Evolutionary conservation across 495 filamentous ascomycete species (phyloP), one percentile per base, ranked within the genome.

Genomic region (Penicillium angulare): DNA sequence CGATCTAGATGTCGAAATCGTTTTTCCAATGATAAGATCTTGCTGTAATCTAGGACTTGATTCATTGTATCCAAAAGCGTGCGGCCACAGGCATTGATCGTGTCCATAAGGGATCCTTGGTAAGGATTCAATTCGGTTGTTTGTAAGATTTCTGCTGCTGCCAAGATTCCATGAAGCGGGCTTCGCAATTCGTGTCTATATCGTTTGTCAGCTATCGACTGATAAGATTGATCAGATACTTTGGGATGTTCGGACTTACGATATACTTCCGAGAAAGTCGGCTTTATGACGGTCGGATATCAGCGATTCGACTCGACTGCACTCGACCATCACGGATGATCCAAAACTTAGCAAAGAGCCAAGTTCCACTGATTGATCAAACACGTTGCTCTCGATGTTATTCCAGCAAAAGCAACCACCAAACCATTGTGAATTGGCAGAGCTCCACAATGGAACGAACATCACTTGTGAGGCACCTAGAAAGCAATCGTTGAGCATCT

Each of bases 181-280:
- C 81, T 86, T 6, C 88, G 78, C 7, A 92, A 67, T 61, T 93
- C 89, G 57, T 93, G 89, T 73, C 52, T 78, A 64, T 13, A 77
- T n/a, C n/a, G 55, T 31, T 31, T 31, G 27, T 7, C 2, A 31
- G 8, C 10, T 12, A 31, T 31, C 13, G 13, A 12, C n/a, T 50
- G 42, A 5, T 42, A 21, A 55, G 1, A 24, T 8, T 5, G 16
- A 83, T 38, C 24, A 8, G 72, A 70, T 23, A 48, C n/a, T n/a
- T n/a, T n/a, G n/a, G n/a, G n/a, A n/a, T n/a, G n/a, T n/a, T n/a
- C n/a, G 13, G 16, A 50, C 64, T 58, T 52, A 67, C 47, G 83
- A 87, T 15, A 92, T 84, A 35, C 82, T 86, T 0, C 83, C 84
- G 31, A 92, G 84, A 52, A 90, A 87, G 52, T 87, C 85, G 1